Evolutionary conservation across 805 yeast species (phyloP), one percentile per base, ranked within the genome.

Genomic region (Zygosaccharomyces bisporus): DNA sequence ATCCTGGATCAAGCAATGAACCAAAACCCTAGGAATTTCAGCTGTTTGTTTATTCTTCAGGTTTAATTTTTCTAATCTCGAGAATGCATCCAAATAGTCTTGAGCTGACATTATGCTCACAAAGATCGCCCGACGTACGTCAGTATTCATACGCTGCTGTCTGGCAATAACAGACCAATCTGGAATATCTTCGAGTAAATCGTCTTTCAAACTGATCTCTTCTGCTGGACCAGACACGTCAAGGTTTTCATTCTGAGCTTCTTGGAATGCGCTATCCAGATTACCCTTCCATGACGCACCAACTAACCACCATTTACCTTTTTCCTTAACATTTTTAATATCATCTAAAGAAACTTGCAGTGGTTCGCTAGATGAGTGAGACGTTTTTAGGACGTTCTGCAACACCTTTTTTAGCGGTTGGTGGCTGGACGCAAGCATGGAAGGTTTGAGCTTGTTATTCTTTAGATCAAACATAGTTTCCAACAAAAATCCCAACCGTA

Each of bases 231-330:
- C 31, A 24, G 51, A 49, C 34, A 51, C 34, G 27, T 49, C 47
- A 13, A 51, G 51, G 18, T 39, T 46, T n/a, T 54, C 45, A 2
- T 46, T 55, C 2, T 54, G 53, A 2, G 50, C 53, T 17, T 54
- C 59, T 17, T 58, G 63, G 20, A 61, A 56, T 2, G 61, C 61
- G 6, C 54, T 49, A 4, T 54, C 61, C 34, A 66, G 72, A 44
- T 71, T 68, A 2, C 96, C 96, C 57, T 80, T 86, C 96, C 97
- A 93, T 0, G 99, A 96, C 1, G 98, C 86, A 39, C 99, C 99
- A 23, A 93, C 91, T 24, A 93, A 72, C 99, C 99, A 93, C 99
- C 99, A 93, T 66, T 91, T 93, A 45, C 99, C 99, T 52, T 80
- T 79, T 0, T 83, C 77, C 10, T 83, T 86, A 18, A 87, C 74